Evolutionary conservation across 768 basidiomycete genomes (phyloP).

Genomic region (Suillus alpinus): DNA sequence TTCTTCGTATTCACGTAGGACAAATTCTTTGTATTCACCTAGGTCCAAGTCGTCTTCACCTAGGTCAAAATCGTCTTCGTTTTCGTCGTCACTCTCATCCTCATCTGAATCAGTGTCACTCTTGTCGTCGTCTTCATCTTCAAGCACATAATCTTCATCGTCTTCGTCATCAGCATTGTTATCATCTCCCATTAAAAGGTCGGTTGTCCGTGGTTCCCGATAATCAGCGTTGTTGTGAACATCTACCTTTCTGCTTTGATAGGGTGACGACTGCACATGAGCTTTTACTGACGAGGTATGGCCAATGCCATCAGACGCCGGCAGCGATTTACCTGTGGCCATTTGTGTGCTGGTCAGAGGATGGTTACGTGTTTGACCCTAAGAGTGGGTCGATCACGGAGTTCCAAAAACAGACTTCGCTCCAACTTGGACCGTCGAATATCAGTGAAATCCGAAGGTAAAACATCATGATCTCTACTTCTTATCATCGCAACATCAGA

Average conservation of each 20-base stretch:
- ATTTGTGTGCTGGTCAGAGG: slow-evolving; percentile 41
- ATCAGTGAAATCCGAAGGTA: no score
- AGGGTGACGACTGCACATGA: slow-evolving; percentile 12
- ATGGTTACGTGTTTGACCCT: no score
- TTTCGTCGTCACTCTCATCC: neutral
- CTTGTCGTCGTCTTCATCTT: slow-evolving; percentile 15
- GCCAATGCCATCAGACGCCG: slow-evolving; percentile 23
- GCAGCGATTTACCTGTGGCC: slow-evolving; percentile 17
- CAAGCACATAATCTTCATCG: slow-evolving; percentile 12
- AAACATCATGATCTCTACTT: no score
- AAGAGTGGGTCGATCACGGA: no score
- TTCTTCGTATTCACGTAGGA: no score
- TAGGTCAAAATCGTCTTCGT: neutral
- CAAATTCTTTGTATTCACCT: no score
- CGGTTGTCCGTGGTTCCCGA: slow-evolving; percentile 22
- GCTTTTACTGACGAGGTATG: slow-evolving; percentile 16
- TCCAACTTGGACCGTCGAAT: no score
- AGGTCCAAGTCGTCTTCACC: no score
- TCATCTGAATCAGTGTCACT: neutral
- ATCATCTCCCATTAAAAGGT: slow-evolving; percentile 31
- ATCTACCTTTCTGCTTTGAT: neutral
- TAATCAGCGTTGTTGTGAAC: slow-evolving; percentile 44
- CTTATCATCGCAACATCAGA: no score
- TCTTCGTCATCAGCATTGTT: slow-evolving; percentile 34
- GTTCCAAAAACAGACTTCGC: no score